Evolutionary conservation across 2,329 filamentous ascomycete genomes (phyloP).

Genomic region (Thermothelomyces thermophilus): DNA sequence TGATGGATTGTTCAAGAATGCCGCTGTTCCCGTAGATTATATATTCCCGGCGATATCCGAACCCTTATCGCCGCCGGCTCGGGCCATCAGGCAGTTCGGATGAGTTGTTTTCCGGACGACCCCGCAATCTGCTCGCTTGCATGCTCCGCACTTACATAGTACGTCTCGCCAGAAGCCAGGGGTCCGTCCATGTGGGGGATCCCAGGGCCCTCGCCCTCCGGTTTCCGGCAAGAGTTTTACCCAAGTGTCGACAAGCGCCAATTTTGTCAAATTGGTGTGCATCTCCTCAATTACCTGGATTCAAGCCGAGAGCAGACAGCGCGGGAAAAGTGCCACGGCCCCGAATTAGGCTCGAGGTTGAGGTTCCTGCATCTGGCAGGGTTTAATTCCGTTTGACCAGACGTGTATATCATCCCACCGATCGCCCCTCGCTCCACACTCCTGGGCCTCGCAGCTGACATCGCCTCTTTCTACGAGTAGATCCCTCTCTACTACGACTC

Average conservation of each 20-base stretch:
- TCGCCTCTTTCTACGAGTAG: not conserved
- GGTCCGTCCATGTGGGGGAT: not conserved
- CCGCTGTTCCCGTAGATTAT: not conserved
- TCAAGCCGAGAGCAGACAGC: not conserved
- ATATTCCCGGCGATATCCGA: constrained; percentile 21
- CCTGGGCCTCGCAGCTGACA: constrained; percentile 2
- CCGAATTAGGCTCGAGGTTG: constrained; percentile 6
- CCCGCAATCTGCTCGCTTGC: constrained; percentile 11
- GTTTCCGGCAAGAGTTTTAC: constrained; percentile 17
- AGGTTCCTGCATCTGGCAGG: constrained; percentile 11
- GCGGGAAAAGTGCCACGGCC: not conserved
- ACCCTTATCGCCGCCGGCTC: constrained; percentile 18
- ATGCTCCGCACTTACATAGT: too few relatives aligned
- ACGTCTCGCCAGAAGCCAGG: not conserved
- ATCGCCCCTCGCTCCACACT: constrained; percentile 5
- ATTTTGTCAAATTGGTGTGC: not conserved
- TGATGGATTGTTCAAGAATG: not conserved
- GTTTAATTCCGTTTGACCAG: not conserved
- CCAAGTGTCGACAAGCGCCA: not conserved
- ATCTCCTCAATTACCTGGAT: constrained; percentile 1
- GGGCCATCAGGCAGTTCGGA: not conserved
- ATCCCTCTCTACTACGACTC: not conserved
- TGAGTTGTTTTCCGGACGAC: constrained; percentile 14
- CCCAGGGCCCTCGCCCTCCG: constrained; percentile 6
- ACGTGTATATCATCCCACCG: not conserved